Evolutionary conservation across 441 rosid genomes (phyloP).

Genomic region (Francoa sonchifolia): DNA sequence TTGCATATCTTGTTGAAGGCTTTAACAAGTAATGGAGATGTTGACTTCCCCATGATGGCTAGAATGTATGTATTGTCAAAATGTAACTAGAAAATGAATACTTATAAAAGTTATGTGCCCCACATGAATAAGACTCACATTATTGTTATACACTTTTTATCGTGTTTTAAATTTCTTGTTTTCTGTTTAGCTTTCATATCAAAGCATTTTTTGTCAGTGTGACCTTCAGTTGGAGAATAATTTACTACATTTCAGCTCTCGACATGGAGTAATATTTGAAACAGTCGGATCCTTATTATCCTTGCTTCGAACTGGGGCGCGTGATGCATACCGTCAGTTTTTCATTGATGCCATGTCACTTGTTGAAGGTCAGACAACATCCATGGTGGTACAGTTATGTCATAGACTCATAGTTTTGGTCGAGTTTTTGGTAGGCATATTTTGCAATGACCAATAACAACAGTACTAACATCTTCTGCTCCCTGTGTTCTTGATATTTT

Average conservation of each 20-base stretch:
- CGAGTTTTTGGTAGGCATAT: no score
- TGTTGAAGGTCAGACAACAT: conserved; percentile 50
- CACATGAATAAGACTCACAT: no score
- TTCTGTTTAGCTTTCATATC: neutral
- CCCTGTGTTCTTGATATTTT: conserved; percentile 2
- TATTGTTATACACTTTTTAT: no score
- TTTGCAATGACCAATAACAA: no score
- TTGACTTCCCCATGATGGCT: no score
- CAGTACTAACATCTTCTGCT: no score
- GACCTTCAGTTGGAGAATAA: neutral
- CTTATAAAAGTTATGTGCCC: no score
- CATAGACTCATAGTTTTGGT: no score
- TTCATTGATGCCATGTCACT: conserved; percentile 63
- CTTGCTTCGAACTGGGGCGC: conserved; percentile 73
- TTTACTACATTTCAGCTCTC: conserved; percentile 31
- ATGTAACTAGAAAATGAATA: no score
- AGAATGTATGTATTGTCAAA: no score
- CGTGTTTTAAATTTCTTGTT: conserved; percentile 2
- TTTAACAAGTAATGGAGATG: no score
- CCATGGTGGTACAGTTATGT: neutral
- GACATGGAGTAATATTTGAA: conserved; percentile 76
- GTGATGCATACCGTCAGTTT: conserved; percentile 68
- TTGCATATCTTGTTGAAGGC: no score
- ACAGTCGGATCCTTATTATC: conserved; percentile 75
- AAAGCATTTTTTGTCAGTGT: conserved; percentile 4